Evolutionary conservation across 1,139 yeast genomes (phyloP), one percentile per base, ranked within the genome.

Genomic region (Sugiyamaella paludigena): DNA sequence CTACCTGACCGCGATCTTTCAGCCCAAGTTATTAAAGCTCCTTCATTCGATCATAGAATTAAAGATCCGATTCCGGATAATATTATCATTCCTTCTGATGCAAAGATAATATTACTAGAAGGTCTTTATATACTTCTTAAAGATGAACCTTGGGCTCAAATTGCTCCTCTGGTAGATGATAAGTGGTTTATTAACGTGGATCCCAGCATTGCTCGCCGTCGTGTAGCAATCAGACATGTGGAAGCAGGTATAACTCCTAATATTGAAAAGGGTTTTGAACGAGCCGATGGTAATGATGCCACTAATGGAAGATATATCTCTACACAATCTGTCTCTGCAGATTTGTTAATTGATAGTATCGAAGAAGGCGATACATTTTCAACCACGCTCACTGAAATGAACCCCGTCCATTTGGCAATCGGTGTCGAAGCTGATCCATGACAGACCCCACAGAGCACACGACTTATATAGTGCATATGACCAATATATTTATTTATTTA

Each of bases 211-310:
- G 81, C 83, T 5, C 68, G 81, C 37, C 64, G 70, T 6, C 68
- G 97, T 50, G 81, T 88, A 0, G 84, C 88, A 0, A 67, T 69
- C 43, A 73, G 98, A 48, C 98, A 91, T 65, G 58, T 88, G 13
- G 69, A 68, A 10, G 78, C 91, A 6, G 96, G 96, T 0, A 75
- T 91, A 16, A 84, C 79, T 0, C 51, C 63, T 0, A 70, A 72
- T 2, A 58, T 77, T n/a, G 76, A 79, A 48, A 82, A 77, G 45
- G 97, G 95, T 0, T 67, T 69, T 12, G 72, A 68, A 10, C 72
- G 91, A 39, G 91, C 83, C 10, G 82, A 80, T 50, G 68, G 72
- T 7, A 89, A 86, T 63, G 97, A 89, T 64, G 64, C 78, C 41
- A 69, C 77, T 5, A 91, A 91, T 64, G 95, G 91, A 0, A 61